Evolutionary conservation across 371 early-diverging fungal species (phyloP), one percentile per base, ranked within the genome.

Genomic region (Circinella umbellata): DNA sequence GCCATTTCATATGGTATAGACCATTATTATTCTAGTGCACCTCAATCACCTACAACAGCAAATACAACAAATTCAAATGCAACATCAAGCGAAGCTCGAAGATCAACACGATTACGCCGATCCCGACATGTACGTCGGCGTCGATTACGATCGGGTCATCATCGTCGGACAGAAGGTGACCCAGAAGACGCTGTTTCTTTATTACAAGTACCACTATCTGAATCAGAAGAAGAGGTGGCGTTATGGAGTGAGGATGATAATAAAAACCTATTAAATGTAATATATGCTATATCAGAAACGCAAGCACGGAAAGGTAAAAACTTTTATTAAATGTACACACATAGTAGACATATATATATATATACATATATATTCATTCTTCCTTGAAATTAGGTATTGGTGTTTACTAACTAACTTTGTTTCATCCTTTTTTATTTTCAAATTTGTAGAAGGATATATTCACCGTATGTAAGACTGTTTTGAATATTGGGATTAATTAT

Each of bases 221-320:
- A 72, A 59, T 61, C 75, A 14, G 83, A 82, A 42, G 80, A 83
- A 15, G 79, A 77, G 34, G 62, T 66, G 36, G 18, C 36, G 14
- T 15, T 60, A 35, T 81, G 82, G 81, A 71, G 71, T 27, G 78
- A 79, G n/a, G 85, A 89, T 65, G 88, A 89, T 17, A 86, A 83
- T 38, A 79, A 85, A 35, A 87, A 88, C 42, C 75, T 97, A 51
- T 74, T 96, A 61, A 85, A 89, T 34, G 76, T 97, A n/a, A 79
- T 97, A 13, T 90, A 92, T 73, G 85, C 94, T 4, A 93, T 96
- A 53, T 93, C 96, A 0, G 95, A 96, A 69, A 94, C 94, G 68
- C 94, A 95, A 73, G 89, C 95, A 8, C 86, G 91, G 8, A 92
- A 93, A 89, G 93, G 96, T 90, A 84, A 53, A 51, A 65, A 54